Evolutionary conservation across 768 basidiomycete genomes (phyloP).

Genomic region (Epithele typhae): DNA sequence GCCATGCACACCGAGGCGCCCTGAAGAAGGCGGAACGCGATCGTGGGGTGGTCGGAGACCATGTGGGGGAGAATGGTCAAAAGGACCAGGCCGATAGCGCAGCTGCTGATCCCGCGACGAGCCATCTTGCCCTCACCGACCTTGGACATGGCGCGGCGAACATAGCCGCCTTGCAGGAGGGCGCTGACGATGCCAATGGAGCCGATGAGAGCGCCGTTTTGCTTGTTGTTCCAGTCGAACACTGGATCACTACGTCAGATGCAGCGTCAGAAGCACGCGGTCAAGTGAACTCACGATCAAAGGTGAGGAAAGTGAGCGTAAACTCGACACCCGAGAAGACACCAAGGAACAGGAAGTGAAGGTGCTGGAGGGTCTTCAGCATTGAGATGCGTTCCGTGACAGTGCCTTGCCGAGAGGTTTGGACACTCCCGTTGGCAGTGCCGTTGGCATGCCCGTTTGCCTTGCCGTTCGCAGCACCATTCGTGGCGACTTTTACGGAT

Average conservation of each 20-base stretch:
- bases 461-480: slow-evolving; percentile 22
- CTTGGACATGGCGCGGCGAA: slow-evolving; percentile 72
- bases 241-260: slow-evolving; percentile 39
- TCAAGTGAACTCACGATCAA: slow-evolving; percentile 57
- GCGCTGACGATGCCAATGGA: slow-evolving; percentile 91
- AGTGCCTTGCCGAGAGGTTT: slow-evolving; percentile 13
- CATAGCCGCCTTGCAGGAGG: slow-evolving; percentile 90
- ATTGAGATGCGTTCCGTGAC: slow-evolving; percentile 48
- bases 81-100: slow-evolving; percentile 63
- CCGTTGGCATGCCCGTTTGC: slow-evolving; percentile 18
- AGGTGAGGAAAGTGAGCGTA: slow-evolving; percentile 92
- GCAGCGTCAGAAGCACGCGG: slow-evolving; percentile 2
- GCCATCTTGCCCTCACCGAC: slow-evolving; percentile 84
- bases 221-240: slow-evolving; percentile 84
- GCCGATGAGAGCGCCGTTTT: slow-evolving; percentile 81
- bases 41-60: slow-evolving; percentile 33
- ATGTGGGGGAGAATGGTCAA: slow-evolving; percentile 69
- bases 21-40: slow-evolving; percentile 53
- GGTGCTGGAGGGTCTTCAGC: slow-evolving; percentile 54
- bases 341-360: slow-evolving; percentile 85
- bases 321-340: slow-evolving; percentile 96
- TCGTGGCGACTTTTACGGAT: slow-evolving; percentile 13
- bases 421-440: slow-evolving; percentile 2
- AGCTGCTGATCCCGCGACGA: slow-evolving; percentile 70
- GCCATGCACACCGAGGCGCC: slow-evolving; percentile 81